Percentiles rank a stretch among this genome's conserved stretches.
These are phyloP conservation scores for Dictyostelium citrinum DNA, from an alignment of 78 protist genomes.

Conservation along the genomic window DNA sequence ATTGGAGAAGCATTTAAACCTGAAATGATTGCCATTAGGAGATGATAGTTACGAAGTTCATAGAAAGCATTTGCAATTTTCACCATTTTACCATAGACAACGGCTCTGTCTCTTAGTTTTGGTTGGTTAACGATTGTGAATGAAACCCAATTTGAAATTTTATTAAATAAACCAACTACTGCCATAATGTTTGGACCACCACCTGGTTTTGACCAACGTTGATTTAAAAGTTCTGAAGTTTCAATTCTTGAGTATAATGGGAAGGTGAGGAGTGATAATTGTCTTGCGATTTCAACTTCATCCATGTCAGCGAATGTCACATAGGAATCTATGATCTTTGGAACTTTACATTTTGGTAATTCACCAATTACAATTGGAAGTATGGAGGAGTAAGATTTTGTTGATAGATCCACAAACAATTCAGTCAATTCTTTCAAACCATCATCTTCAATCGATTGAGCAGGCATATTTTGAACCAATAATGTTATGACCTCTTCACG, in stretches of 20 bases:
- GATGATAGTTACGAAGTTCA: neutral
- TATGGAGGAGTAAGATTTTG: neutral
- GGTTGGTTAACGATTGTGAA: neutral
- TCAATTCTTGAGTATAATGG: constrained; percentile 17
- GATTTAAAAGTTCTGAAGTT: neutral
- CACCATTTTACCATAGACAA: neutral
- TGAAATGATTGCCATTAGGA: neutral
- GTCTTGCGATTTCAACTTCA: constrained; percentile 22
- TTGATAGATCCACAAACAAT: neutral
- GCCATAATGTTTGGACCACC: neutral
- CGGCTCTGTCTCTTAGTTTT: constrained; percentile 18
- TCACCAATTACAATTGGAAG: neutral
- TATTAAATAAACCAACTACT: neutral
- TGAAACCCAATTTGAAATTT: constrained; percentile 6
- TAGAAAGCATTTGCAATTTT: constrained; percentile 9
- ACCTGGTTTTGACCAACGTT: neutral
- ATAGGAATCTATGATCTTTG: neutral
- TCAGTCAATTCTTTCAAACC: neutral
- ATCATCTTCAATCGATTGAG: constrained; percentile 21
- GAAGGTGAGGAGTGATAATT: neutral
- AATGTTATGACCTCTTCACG: neutral
- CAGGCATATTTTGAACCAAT: neutral
- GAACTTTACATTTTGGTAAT: neutral
- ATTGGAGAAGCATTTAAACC: constrained; percentile 20
- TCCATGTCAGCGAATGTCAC: neutral